phyloP scores from a whole-genome alignment of 2,329 filamentous ascomycete species.

The Pestalotiopsis sp. region DNA sequence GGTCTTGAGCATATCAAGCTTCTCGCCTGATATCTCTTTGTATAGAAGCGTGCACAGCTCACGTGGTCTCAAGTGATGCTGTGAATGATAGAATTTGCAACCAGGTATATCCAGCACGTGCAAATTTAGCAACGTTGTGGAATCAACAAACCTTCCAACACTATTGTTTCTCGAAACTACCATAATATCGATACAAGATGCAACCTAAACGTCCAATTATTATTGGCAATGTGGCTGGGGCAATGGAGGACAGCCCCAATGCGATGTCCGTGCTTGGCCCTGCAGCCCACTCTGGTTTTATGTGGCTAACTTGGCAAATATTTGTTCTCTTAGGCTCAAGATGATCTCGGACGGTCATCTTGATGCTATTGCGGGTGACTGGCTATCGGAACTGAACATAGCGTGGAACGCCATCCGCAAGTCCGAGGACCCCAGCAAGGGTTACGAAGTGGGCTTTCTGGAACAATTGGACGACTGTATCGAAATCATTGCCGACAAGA shows the following conservation, averaged over 20 bases:
- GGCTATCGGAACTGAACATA: constrained; percentile 4
- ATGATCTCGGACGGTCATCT: constrained; percentile 3
- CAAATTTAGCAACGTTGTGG: too few species aligned
- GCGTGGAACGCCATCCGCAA: background rate
- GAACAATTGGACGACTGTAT: background rate
- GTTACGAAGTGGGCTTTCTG: constrained; percentile 1
- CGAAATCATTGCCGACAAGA: constrained; percentile 35
- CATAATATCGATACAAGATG: background rate
- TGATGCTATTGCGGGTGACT: constrained; percentile 1
- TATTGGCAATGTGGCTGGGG: constrained; percentile 3
- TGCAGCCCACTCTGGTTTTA: too few species aligned
- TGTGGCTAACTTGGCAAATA: background rate
- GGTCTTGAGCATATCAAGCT: background rate
- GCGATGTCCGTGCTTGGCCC: background rate
- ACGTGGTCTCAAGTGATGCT: background rate
- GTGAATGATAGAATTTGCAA: background rate
- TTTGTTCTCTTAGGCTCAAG: background rate
- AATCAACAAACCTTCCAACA: background rate
- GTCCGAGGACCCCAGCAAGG: background rate
- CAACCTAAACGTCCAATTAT: constrained; percentile 2
- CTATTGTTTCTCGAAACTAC: background rate
- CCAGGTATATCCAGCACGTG: background rate
- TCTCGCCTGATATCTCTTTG: background rate
- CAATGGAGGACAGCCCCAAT: constrained; percentile 1
- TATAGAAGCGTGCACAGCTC: background rate